These are phyloP conservation scores for Coniochaeta ligniaria DNA, from an alignment of 2,329 filamentous ascomycete genomes.

Conservation along the genomic window DNA sequence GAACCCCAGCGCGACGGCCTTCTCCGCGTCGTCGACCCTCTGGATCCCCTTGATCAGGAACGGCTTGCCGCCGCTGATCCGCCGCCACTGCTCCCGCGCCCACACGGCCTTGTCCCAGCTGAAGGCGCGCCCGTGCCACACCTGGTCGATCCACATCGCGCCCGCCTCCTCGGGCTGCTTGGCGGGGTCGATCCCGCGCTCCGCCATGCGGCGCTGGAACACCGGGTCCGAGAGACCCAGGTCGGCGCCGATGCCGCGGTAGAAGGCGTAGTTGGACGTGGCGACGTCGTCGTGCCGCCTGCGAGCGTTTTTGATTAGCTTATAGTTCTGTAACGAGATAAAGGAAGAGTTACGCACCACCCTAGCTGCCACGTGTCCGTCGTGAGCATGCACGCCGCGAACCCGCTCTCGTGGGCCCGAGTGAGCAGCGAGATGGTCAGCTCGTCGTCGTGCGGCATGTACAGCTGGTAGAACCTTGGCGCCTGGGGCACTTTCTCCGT, in stretches of 20 bases:
- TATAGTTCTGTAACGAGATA: too few relatives aligned
- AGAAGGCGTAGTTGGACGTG: slow-evolving; percentile 55
- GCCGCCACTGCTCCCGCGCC: slow-evolving; percentile 53
- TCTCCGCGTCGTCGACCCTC: slow-evolving; percentile 48
- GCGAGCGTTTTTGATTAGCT: too few relatives aligned
- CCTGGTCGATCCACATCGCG: slow-evolving; percentile 53
- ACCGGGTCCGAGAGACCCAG: background rate
- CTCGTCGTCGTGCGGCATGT: slow-evolving; percentile 57
- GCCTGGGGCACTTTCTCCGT: background rate
- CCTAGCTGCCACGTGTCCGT: slow-evolving; percentile 58
- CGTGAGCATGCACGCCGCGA: slow-evolving; percentile 46
- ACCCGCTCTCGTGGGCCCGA: background rate
- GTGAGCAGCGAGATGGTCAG: slow-evolving; percentile 35
- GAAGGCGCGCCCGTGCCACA: slow-evolving; percentile 57
- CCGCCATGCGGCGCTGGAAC: background rate
- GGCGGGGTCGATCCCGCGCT: slow-evolving; percentile 18
- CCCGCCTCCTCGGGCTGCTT: slow-evolving; percentile 45
- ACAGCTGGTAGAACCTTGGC: slow-evolving; percentile 55
- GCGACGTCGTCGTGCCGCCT: slow-evolving; percentile 51
- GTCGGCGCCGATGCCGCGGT: slow-evolving; percentile 45
- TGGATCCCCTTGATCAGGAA: slow-evolving; percentile 60
- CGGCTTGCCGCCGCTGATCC: slow-evolving; percentile 48
- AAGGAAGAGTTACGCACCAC: too few relatives aligned
- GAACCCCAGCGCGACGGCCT: slow-evolving; percentile 41
- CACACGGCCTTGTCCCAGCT: slow-evolving; percentile 58